Conservation (phyloP, 352 stramenopile genomes). For the Globisporangium nagaii region DNA sequence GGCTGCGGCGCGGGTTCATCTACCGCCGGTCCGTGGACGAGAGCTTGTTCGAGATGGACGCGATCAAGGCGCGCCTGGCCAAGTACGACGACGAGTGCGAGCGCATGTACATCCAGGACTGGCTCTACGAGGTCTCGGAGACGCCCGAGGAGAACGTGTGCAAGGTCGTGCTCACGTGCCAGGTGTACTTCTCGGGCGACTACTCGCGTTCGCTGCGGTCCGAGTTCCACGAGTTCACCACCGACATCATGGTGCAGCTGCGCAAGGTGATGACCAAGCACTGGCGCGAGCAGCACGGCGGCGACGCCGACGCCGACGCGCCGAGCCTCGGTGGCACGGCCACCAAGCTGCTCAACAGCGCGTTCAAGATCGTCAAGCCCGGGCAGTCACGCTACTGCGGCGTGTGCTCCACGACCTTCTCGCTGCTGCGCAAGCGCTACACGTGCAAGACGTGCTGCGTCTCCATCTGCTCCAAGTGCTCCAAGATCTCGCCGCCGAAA, state of each 20-base stretch:
- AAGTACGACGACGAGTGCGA: slow-evolving; percentile 39
- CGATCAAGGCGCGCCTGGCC: slow-evolving; percentile 35
- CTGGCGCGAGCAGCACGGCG: slow-evolving; percentile 34
- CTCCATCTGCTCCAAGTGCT: slow-evolving; percentile 57
- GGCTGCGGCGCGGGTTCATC: slow-evolving; percentile 45
- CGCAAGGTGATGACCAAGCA: slow-evolving; percentile 49
- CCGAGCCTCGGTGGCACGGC: slow-evolving; percentile 10
- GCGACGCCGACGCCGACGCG: slow-evolving; percentile 9
- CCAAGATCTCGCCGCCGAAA: slow-evolving; percentile 11
- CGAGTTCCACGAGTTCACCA: slow-evolving; percentile 64
- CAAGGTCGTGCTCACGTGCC: slow-evolving; percentile 66
- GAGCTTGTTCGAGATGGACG: slow-evolving; percentile 31
- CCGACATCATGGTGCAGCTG: slow-evolving; percentile 40
- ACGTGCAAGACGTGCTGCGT: slow-evolving; percentile 44
- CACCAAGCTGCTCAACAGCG: slow-evolving; percentile 20
- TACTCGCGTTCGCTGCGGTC: slow-evolving; percentile 24
- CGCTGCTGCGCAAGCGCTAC: slow-evolving; percentile 57
- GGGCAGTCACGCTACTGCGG: slow-evolving; percentile 33
- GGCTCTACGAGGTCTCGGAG: slow-evolving; percentile 63
- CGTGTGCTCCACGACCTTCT: slow-evolving; percentile 57
- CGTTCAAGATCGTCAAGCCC: slow-evolving; percentile 7
- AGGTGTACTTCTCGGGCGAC: slow-evolving; percentile 39
- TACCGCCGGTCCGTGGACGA: slow-evolving; percentile 74
- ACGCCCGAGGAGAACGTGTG: slow-evolving; percentile 50
- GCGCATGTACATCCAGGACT: slow-evolving; percentile 60